These are phyloP conservation scores for Russula sp. DNA, from an alignment of 768 basidiomycete species.

Conservation along the genomic window DNA sequence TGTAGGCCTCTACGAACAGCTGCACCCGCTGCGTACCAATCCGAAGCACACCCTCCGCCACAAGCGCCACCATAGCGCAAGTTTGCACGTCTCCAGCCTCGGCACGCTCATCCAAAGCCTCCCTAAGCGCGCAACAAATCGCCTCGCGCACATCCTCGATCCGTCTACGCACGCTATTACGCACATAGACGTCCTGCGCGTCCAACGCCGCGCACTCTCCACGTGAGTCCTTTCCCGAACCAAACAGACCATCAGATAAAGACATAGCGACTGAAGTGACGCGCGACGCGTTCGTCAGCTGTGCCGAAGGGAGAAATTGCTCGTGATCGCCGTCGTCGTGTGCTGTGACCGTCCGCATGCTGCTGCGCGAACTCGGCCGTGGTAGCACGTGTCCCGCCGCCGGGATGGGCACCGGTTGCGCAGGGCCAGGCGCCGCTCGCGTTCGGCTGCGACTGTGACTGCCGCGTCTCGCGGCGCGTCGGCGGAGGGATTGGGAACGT, in stretches of 20 bases:
- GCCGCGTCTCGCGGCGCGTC: constrained; percentile 17
- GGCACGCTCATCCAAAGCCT: constrained; percentile 25
- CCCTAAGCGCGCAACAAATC: constrained; percentile 12
- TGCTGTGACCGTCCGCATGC: constrained; percentile 68
- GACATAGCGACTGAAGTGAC: constrained; percentile 12
- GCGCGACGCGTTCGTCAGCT: not conserved
- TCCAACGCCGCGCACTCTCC: constrained; percentile 2
- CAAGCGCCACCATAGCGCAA: constrained; percentile 66
- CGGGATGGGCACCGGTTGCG: not conserved
- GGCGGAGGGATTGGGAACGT: constrained; percentile 36
- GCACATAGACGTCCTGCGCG: constrained; percentile 14
- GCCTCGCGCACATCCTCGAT: constrained; percentile 22
- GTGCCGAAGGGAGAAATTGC: constrained; percentile 10
- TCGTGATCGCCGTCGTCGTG: constrained; percentile 27
- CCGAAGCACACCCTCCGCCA: constrained; percentile 58
- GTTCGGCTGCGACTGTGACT: constrained; percentile 19
- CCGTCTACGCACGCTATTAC: constrained; percentile 16
- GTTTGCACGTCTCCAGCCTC: constrained; percentile 74
- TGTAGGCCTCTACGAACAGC: constrained; percentile 66
- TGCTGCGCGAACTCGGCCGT: constrained; percentile 59
- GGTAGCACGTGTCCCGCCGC: constrained; percentile 34
- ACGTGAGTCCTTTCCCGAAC: constrained; percentile 1
- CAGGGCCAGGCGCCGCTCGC: not conserved
- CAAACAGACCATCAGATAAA: constrained; percentile 26
- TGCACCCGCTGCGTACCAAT: constrained; percentile 45